Conservation (phyloP, 768 basidiomycete genomes). For the Udeniomyces megalosporus region DNA sequence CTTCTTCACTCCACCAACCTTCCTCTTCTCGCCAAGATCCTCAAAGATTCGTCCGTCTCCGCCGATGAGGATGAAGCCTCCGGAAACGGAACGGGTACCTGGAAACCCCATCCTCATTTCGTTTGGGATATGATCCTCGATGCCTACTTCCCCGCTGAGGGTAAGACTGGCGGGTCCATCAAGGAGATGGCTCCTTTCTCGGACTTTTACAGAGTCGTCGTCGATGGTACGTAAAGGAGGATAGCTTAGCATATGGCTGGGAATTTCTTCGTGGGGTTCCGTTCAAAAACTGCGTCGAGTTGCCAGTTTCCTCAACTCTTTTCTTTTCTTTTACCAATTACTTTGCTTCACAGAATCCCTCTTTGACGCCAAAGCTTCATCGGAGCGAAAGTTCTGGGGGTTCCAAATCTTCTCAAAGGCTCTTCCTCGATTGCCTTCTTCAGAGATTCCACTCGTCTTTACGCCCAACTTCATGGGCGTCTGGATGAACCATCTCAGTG, state of each 20-base stretch:
- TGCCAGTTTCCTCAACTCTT: too few species aligned
- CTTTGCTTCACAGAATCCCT: slow-evolving; percentile 47
- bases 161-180: slow-evolving; percentile 27
- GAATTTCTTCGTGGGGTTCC: neutral
- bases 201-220: slow-evolving; percentile 78
- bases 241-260: too few species aligned
- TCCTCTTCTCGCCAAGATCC: slow-evolving; percentile 49
- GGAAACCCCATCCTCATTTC: slow-evolving; percentile 86
- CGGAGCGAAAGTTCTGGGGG: slow-evolving; percentile 89
- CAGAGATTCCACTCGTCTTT: slow-evolving; percentile 69
- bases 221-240: slow-evolving; percentile 65
- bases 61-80: slow-evolving; percentile 43
- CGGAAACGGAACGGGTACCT: slow-evolving; percentile 36
- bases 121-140: slow-evolving; percentile 77
- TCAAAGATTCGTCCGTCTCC: slow-evolving; percentile 49
- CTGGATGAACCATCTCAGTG: slow-evolving; percentile 90
- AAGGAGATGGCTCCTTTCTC: slow-evolving; percentile 49
- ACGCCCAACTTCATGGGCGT: slow-evolving; percentile 89
- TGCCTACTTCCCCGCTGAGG: slow-evolving; percentile 42
- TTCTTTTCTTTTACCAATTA: neutral
- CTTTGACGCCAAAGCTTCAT: slow-evolving; percentile 65
- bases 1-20: slow-evolving; percentile 59
- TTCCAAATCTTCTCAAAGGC: slow-evolving; percentile 77
- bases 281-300: too few species aligned
- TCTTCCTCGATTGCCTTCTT: slow-evolving; percentile 45